Base-by-base conservation (phyloP, 2,329 filamentous ascomycete species). In the Aspergillus viridinutans region DNA sequence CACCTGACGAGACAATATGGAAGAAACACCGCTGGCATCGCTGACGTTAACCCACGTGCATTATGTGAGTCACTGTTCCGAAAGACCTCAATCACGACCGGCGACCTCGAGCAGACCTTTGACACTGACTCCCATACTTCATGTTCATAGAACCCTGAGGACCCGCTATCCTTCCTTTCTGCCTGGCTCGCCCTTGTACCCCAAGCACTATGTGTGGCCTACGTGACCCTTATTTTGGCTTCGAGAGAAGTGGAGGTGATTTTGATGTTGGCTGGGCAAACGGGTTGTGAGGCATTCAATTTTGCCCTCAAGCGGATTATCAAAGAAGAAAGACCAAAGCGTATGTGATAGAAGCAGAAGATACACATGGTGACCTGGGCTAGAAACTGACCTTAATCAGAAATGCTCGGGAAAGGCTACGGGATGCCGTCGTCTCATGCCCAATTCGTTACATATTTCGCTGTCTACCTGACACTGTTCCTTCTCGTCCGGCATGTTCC, bases 341-440 rank as follows among this genome's bases (percentile, higher is more conserved):
- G 88, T 85, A 88, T 80, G 81, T 74, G 14, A 47, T 47, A 14
- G 2, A 14, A 25, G 20, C 43, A 14, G 23, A 14, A 7, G 21
- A 26, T n/a, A 17, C 21, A 23, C n/a, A 10, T 14, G 8, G 40
- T 4, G 20, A 43, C 10, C 21, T 47, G 14, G 12, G 20, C 21
- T 25, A 25, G 6, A 3, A 9, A 25, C 21, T 53, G 25, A 21
- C 35, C 25, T 28, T 20, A 10, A 12, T 43, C 63, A 86, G 84
- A 84, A 74, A 85, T 87, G 80, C 86, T 92, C 69, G 85, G 91
- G 55, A 96, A 96, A 74, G 94, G 94, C 62, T 99, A 99, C 71
- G 95, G 94, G 66, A 99, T 99, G 95, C 94, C 94, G 10, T 87
- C 85, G 7, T 97, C 92, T 40, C 94, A 99, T 76, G 90, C 94